Conservation (phyloP, 2,329 filamentous ascomycete species). For the Nemania serpens region DNA sequence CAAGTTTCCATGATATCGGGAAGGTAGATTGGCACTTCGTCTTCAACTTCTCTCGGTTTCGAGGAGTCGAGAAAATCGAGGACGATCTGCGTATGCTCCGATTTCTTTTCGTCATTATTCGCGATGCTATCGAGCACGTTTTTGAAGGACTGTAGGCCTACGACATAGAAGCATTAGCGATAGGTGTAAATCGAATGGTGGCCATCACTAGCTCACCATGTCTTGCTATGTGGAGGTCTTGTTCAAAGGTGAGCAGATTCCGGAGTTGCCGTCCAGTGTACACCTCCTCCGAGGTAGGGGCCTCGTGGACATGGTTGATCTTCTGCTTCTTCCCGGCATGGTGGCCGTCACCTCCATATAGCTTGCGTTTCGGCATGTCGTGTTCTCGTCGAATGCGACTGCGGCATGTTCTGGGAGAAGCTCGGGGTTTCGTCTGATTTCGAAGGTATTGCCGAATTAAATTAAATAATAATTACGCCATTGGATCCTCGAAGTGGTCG, state of each 20-base stretch:
- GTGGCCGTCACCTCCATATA: constrained; percentile 38
- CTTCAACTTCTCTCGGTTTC: constrained; percentile 55
- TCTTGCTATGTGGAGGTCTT: constrained; percentile 68
- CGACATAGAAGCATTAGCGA: constrained; percentile 4
- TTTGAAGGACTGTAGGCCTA: constrained; percentile 73
- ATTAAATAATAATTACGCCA: constrained; percentile 1
- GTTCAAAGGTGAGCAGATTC: constrained; percentile 70
- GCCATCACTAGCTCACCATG: constrained; percentile 55
- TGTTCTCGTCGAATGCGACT: constrained; percentile 15
- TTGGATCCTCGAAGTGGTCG: background rate
- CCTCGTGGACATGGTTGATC: constrained; percentile 54
- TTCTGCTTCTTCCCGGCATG: constrained; percentile 60
- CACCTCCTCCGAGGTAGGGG: constrained; percentile 65
- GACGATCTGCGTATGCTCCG: constrained; percentile 62
- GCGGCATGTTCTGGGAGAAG: constrained; percentile 21
- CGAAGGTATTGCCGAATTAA: background rate
- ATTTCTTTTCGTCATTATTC: constrained; percentile 53
- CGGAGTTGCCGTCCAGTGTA: constrained; percentile 68
- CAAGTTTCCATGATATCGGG: constrained; percentile 85
- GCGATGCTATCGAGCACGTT: constrained; percentile 69
- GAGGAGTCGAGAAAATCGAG: constrained; percentile 68
- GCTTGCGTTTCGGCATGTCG: constrained; percentile 40
- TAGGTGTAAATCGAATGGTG: background rate
- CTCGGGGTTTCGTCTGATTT: background rate
- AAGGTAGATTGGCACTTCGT: constrained; percentile 68